Evolutionary conservation across 2,329 filamentous ascomycete species (phyloP), one percentile per base, ranked within the genome.

Genomic region (Fusarium xylarioides): DNA sequence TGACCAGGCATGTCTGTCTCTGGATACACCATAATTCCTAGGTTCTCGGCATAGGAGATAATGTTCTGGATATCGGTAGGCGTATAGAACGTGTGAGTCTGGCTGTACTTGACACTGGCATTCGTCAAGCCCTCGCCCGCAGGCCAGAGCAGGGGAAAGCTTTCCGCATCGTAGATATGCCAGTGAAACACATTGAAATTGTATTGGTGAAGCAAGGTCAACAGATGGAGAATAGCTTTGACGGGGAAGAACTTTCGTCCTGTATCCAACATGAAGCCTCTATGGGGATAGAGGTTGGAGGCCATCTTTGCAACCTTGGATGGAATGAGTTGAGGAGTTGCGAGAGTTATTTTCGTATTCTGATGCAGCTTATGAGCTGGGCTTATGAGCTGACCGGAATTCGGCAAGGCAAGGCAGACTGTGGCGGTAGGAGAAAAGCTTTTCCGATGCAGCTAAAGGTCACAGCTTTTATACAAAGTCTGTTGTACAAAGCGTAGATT

Each of bases 151-250:
- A 68, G 19, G 4, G 65, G 65, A 9, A 68, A 68, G 35, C 63
- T 63, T 18, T 68, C 40, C 3, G 65, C 65, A 19, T 68, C 65
- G n/a, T 68, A 68, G 3, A 68, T 62, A 9, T 68, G 65, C 65
- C 63, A 68, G 16, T 68, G 65, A 23, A 68, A 68, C 32, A 62
- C 47, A 30, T 68, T 68, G 42, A 62, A 68, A 26, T 68, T 68
- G n/a, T 68, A 28, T 42, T 68, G 63, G 2, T 68, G 42, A 12
- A 68, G 65, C 3, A 68, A 21, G 2, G 47, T 30, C 4, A 68
- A 30, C 8, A 68, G 2, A 2, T 42, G 18, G 4, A 68, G 30
- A 8, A 68, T 68, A 1, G 63, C 54, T 28, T 68, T 46, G 11
- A 68, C 47, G 5, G 65, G 63, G 7, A 68, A 68, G 37, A 68